These are phyloP conservation scores for Coemansia sp. DNA, from an alignment of 192 early-diverging fungal genomes.

Conservation along the genomic window DNA sequence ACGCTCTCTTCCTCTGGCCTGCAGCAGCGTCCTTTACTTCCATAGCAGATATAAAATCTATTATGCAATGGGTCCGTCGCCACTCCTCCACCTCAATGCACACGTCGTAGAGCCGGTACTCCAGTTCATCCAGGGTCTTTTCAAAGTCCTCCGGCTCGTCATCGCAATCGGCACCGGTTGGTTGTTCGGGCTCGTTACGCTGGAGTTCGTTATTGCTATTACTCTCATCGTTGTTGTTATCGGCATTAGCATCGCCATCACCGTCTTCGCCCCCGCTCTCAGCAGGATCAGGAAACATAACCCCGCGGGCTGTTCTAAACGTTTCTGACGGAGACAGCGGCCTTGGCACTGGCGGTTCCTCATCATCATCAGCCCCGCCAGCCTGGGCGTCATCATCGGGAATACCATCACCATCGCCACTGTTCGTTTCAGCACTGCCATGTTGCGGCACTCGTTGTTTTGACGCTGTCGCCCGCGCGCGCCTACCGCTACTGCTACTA, in stretches of 20 bases:
- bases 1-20: not conserved
- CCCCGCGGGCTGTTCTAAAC: constrained; percentile 38
- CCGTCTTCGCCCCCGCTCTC: not conserved
- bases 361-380: not conserved
- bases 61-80: constrained; percentile 32
- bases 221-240: not conserved
- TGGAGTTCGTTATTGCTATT: not conserved
- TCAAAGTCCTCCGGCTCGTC: not conserved
- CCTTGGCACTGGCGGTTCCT: not conserved
- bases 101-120: constrained; percentile 17
- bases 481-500: constrained; percentile 8
- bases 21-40: not conserved
- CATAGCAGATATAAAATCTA: constrained; percentile 16
- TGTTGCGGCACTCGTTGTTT: not conserved
- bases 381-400: not conserved
- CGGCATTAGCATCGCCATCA: not conserved
- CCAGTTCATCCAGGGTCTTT: constrained; percentile 10
- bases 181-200: not conserved
- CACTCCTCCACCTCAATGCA: constrained; percentile 52
- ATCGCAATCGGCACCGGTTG: not conserved
- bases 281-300: constrained; percentile 4
- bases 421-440: not conserved
- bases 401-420: constrained; percentile 8
- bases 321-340: constrained; percentile 25
- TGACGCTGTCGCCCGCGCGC: not conserved